Base-by-base conservation (phyloP, 257 asterid species). In the Nicotiana paniculata region DNA sequence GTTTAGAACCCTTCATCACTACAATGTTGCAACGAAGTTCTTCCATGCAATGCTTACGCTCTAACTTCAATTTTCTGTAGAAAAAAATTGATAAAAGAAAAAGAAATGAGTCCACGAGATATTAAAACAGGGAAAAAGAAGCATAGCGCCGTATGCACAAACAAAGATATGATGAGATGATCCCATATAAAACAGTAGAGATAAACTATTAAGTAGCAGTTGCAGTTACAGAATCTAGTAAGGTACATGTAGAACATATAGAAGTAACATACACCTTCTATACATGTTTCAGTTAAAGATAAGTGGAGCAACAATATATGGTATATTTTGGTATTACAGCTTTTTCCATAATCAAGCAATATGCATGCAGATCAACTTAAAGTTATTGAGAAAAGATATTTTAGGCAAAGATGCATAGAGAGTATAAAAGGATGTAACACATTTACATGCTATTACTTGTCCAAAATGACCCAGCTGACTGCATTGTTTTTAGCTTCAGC, bases 401-500 rank as follows among this genome's bases (percentile, higher is more conserved):
- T 55, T 17, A 63, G 32, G 70, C 81, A 32, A 79, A 32, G 16
- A 61, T 35, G 74, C 3, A 11, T 28, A 12, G 81, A 85, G 54
- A 83, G 26, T 78, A 80, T 67, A 84, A 89, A 80, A 86, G 87
- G 84, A 82, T 74, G 62, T 37, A 88, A 86, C 81, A 85, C 88
- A 82, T 88, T 90, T 85, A 85, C 84, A 88, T 86, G 87, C 83
- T 89, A 89, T 90, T 93, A 93, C 98, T 89, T 95, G 94, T 95
- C 98, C 93, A 95, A 88, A 81, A 95, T 79, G 85, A 95, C 96
- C 98, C 98, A 95, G 69, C 88, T 90, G 63, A 94, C 93, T 17
- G 85, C 87, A 81, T 76, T 87, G 82, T 85, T 87, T 87, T 89
- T 90, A 30, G 97, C 97, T 91, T 93, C 97, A 80, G 94, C 90